A percentile compares a stretch with the other conserved stretches of the same genome.
These are phyloP conservation scores for Cutaneotrichosporon mucoides DNA, from an alignment of 1,284 basidiomycete genomes.

Conservation along the genomic window DNA sequence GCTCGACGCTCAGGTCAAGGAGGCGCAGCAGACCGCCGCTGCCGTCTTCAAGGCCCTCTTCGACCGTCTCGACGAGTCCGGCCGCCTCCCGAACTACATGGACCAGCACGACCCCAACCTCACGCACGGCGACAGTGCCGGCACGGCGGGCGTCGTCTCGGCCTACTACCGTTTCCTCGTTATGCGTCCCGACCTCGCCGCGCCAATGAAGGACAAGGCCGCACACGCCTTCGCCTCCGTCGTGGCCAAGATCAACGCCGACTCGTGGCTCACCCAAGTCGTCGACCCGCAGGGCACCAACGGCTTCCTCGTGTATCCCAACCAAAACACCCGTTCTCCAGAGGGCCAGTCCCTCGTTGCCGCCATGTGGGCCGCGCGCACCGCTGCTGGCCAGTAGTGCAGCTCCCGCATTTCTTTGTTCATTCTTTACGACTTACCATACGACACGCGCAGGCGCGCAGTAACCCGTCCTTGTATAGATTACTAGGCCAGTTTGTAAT, in stretches of 20 bases:
- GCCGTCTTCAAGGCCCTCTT: slow-evolving; percentile 50
- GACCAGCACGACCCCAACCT: slow-evolving; percentile 5
- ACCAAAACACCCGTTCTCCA: slow-evolving; percentile 19
- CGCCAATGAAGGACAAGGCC: slow-evolving; percentile 14
- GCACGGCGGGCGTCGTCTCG: slow-evolving; percentile 32
- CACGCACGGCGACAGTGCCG: slow-evolving; percentile 28
- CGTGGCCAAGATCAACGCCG: slow-evolving; percentile 21
- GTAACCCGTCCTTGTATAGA: too few species aligned
- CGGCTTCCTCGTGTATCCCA: slow-evolving; percentile 23
- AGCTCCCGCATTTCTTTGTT: too few species aligned
- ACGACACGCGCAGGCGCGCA: too few species aligned
- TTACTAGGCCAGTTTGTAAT: too few species aligned
- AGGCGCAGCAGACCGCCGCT: slow-evolving; percentile 53
- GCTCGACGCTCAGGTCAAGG: slow-evolving; percentile 45
- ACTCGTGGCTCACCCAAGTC: slow-evolving; percentile 27
- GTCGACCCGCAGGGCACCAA: slow-evolving; percentile 31
- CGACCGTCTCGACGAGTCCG: slow-evolving; percentile 44
- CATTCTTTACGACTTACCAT: too few species aligned
- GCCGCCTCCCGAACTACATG: slow-evolving; percentile 36
- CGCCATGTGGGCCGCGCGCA: slow-evolving; percentile 40
- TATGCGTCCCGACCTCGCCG: slow-evolving; percentile 14
- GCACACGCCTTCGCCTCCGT: slow-evolving; percentile 30
- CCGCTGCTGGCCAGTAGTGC: slow-evolving; percentile 20
- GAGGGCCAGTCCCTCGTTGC: slow-evolving; percentile 37
- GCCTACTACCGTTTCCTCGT: slow-evolving; percentile 36